Evolutionary conservation across 2,329 filamentous ascomycete species (phyloP).

Genomic region (Aspergillus ibericus): DNA sequence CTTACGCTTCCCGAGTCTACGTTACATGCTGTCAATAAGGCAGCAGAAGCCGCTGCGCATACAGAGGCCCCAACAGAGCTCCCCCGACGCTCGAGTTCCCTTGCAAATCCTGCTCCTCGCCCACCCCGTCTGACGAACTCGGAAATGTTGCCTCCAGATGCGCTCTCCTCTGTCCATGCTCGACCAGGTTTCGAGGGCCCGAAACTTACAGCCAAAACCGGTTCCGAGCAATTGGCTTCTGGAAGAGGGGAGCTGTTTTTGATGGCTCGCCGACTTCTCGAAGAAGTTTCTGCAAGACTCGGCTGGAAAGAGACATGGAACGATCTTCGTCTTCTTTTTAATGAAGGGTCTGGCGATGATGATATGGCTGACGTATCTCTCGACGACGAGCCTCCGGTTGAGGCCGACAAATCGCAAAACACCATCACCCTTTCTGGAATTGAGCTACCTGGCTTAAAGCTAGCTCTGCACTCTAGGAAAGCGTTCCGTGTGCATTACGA

Average conservation of each 20-base stretch:
- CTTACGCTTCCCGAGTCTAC: slow-evolving; percentile 40
- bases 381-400: slow-evolving; percentile 27
- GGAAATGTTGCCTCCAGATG: slow-evolving; percentile 32
- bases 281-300: slow-evolving; percentile 68
- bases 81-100: slow-evolving; percentile 43
- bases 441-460: slow-evolving; percentile 57
- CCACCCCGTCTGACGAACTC: slow-evolving; percentile 27
- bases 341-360: slow-evolving; percentile 30
- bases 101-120: slow-evolving; percentile 24
- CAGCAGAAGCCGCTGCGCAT: slow-evolving; percentile 20
- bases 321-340: slow-evolving; percentile 49
- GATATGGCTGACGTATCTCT: slow-evolving; percentile 39
- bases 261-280: slow-evolving; percentile 75
- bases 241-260: slow-evolving; percentile 78
- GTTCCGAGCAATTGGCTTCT: slow-evolving; percentile 79
- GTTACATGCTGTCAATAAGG: slow-evolving; percentile 30
- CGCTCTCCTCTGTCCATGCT: slow-evolving; percentile 37
- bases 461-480: slow-evolving; percentile 61
- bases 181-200: slow-evolving; percentile 45
- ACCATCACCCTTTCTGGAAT: slow-evolving; percentile 48
- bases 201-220: slow-evolving; percentile 47
- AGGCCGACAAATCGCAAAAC: slow-evolving; percentile 15
- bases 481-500: slow-evolving; percentile 70
- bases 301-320: slow-evolving; percentile 79
- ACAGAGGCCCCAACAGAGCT: slow-evolving; percentile 30